Evolutionary conservation across 78 protist species (phyloP), one percentile per base, ranked within the genome.

Genomic region (Pigoraptor vietnamica): DNA sequence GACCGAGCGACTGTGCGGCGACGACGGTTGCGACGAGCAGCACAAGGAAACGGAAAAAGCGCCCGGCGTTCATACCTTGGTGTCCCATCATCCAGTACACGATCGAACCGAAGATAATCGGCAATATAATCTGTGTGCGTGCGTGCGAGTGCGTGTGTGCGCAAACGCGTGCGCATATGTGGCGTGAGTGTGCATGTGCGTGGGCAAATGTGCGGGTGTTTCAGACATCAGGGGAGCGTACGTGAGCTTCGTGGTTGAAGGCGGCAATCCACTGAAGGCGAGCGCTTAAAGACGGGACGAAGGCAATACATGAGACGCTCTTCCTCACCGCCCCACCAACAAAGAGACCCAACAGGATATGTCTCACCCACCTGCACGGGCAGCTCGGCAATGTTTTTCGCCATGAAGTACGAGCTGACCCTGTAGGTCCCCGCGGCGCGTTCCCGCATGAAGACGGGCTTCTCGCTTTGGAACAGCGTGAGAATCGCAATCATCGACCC

Each of bases 61-160:
- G 1, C 21, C 10, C 89, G 23, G 91, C 90, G n/a, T 0, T 2
- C n/a, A n/a, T n/a, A 0, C 56, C 33, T 37, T 93, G 79, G 39
- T 92, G 86, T 0, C 96, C 96, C 35, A 95, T 89, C 96, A 95
- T 91, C 92, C 89, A 95, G 92, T 95, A 93, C 19, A 48, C 83
- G 90, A 93, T 89, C 40, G 34, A 0, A 24, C 67, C 40, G 89
- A 23, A 25, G 37, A 91, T 34, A 39, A 88, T n/a, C 37, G 88
- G 88, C 24, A 79, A 87, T 89, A 89, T 0, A 34, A 88, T 1
- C 48, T n/a, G n/a, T n/a, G n/a, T n/a, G n/a, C n/a, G n/a, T n/a
- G n/a, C n/a, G n/a, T n/a, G n/a, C n/a, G n/a, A n/a, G n/a, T n/a
- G n/a, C n/a, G n/a, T n/a, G n/a, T n/a, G n/a, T n/a, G n/a, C n/a